Evolutionary conservation across 495 filamentous ascomycete genomes (phyloP), one percentile per base, ranked within the genome.

Genomic region (Parathielavia appendiculata): DNA sequence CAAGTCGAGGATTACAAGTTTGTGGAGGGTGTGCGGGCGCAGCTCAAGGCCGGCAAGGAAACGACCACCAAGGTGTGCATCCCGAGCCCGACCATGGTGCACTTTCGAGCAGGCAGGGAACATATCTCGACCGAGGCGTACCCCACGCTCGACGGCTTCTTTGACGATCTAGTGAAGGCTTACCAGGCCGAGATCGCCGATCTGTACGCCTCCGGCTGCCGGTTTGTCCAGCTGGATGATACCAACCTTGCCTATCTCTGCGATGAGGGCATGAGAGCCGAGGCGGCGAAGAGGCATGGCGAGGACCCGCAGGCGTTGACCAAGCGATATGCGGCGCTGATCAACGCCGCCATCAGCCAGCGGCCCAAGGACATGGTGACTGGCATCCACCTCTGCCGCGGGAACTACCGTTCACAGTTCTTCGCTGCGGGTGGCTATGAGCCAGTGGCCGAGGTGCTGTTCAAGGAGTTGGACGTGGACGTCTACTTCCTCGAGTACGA

Each of bases 401-500:
- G 84, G 11, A 86, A 85, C 66, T 83, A 72, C 74, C 66, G 77
- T 64, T 66, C 81, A 72, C 71, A 77, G 63, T 77, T 75, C 74
- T 87, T 87, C 65, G 79, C 83, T 36, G 81, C 86, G 68, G 84
- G 84, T 51, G 83, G 82, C 11, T 87, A 87, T 66, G 84, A 87
- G 68, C 78, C 79, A 50, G 85, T 87, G 30, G 84, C 84, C 7
- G 79, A 81, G 73, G 81, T 81, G 63, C 69, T 87, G 35, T 86
- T 87, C 72, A 74, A 80, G 68, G 77, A 79, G 38, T 76, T 86
- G 49, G 77, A 86, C 59, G 83, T 86, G 23, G 78, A 83, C 59
- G 86, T 82, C 2, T 87, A 83, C 72, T 86, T 86, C 67, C 79
- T 87, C 58, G 84, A 87, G 71, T 87, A 82, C 63, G 84, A 87